phyloP scores from a whole-genome alignment of 108 stramenopile species.

The Cyclotella baltica region DNA sequence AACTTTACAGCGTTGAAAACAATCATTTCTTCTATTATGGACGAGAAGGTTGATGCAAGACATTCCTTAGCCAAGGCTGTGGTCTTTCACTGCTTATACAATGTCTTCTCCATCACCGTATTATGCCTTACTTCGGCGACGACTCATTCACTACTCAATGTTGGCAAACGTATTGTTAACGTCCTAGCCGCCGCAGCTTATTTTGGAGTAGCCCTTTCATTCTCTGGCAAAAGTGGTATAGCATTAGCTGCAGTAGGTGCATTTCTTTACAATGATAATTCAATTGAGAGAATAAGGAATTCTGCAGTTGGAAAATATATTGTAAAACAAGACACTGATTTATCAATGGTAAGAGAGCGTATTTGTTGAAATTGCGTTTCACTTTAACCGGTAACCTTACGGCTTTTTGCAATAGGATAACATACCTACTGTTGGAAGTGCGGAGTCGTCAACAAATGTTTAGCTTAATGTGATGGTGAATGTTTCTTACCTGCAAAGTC shows the following conservation, averaged over 20 bases:
- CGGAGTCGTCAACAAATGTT: not conserved
- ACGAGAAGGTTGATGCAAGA: not conserved
- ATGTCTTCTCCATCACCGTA: constrained; percentile 56
- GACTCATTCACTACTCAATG: constrained; percentile 65
- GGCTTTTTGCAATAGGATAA: not conserved
- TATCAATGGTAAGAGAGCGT: not conserved
- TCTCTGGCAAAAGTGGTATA: constrained; percentile 20
- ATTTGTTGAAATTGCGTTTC: not conserved
- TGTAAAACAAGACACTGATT: not conserved
- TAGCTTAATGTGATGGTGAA: no score
- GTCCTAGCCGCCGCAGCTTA: constrained; percentile 42
- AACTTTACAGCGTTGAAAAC: not conserved
- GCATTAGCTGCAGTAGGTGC: constrained; percentile 19
- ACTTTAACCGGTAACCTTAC: not conserved
- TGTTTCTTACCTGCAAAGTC: no score
- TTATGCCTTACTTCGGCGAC: constrained; percentile 53
- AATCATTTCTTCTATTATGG: not conserved
- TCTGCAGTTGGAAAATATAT: constrained; percentile 11
- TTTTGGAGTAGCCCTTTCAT: constrained; percentile 13
- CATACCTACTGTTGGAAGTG: not conserved
- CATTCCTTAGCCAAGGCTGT: constrained; percentile 16
- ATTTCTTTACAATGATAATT: constrained; percentile 28
- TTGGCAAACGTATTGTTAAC: constrained; percentile 57
- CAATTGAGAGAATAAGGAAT: constrained; percentile 2
- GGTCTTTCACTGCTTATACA: constrained; percentile 64